These are phyloP conservation scores for Tylopilus balloui DNA, from an alignment of 768 basidiomycete species.

Conservation along the genomic window DNA sequence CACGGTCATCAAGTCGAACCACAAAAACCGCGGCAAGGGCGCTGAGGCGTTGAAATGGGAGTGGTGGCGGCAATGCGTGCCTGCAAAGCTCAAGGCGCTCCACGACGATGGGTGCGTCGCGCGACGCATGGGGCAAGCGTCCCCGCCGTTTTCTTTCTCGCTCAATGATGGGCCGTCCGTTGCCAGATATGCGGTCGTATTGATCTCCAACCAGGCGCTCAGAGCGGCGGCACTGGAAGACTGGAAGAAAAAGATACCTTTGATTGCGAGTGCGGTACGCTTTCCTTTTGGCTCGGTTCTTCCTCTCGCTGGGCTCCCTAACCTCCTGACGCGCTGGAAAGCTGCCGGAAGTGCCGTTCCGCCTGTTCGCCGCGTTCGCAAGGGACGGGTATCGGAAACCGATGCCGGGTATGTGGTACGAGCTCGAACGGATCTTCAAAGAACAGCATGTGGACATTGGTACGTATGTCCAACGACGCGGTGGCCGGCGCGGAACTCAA, in stretches of 20 bases:
- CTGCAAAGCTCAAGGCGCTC: slow-evolving; percentile 55
- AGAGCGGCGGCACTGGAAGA: slow-evolving; percentile 43
- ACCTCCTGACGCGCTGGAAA: slow-evolving; percentile 25
- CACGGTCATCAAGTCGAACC: slow-evolving; percentile 62
- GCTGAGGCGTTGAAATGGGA: slow-evolving; percentile 37
- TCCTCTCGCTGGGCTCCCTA: neutral
- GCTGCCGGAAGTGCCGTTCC: slow-evolving; percentile 74
- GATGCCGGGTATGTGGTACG: slow-evolving; percentile 81
- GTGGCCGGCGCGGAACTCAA: neutral
- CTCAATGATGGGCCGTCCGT: neutral
- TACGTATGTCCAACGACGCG: slow-evolving; percentile 27
- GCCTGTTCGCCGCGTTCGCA: slow-evolving; percentile 69
- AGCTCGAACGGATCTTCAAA: slow-evolving; percentile 58
- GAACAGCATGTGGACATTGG: slow-evolving; percentile 62
- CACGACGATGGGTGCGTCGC: slow-evolving; percentile 54
- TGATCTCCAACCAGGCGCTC: slow-evolving; percentile 79
- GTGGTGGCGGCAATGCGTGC: slow-evolving; percentile 71
- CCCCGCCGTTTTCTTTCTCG: neutral
- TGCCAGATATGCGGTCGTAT: slow-evolving; percentile 61
- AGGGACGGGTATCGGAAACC: slow-evolving; percentile 82
- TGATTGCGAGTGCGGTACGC: slow-evolving; percentile 61
- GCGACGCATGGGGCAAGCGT: neutral
- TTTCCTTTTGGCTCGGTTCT: slow-evolving; percentile 4
- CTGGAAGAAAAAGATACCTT: slow-evolving; percentile 76
- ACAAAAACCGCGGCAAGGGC: slow-evolving; percentile 32